Evolutionary conservation across 2,329 filamentous ascomycete genomes (phyloP).

Genomic region (Rutstroemia sp.): DNA sequence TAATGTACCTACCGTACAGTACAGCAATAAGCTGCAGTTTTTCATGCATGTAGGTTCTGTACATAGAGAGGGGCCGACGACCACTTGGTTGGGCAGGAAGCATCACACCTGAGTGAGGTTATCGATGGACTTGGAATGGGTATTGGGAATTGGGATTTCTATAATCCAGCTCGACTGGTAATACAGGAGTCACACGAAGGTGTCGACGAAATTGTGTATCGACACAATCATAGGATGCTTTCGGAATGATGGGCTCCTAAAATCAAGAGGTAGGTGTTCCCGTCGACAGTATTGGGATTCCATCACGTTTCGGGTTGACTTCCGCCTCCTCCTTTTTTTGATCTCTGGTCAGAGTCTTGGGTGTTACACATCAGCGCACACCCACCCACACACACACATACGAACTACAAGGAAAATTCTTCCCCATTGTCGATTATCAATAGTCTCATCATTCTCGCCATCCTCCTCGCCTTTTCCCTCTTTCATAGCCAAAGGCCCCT

Average conservation of each 20-base stretch:
- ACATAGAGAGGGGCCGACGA: slow-evolving; percentile 1
- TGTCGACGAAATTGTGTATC: neutral
- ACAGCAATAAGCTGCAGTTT: neutral
- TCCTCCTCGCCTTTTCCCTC: neutral
- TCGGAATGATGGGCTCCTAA: no score
- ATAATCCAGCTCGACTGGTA: neutral
- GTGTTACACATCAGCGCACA: neutral
- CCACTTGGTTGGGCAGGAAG: slow-evolving; percentile 2
- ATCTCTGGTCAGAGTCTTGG: neutral
- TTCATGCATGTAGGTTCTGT: slow-evolving; percentile 7
- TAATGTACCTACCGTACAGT: neutral
- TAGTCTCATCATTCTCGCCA: neutral
- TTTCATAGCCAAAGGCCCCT: neutral
- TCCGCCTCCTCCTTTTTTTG: no score
- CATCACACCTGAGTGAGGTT: neutral
- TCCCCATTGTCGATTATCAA: neutral
- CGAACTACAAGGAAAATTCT: neutral
- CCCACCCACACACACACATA: no score
- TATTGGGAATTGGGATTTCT: neutral
- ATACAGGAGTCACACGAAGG: neutral
- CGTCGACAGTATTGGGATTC: no score
- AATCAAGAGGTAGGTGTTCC: no score
- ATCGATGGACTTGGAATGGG: neutral
- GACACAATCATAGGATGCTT: no score
- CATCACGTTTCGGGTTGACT: no score